These are phyloP conservation scores for Populus hybrid DNA, from an alignment of 441 rosid species.

Conservation along the genomic window DNA sequence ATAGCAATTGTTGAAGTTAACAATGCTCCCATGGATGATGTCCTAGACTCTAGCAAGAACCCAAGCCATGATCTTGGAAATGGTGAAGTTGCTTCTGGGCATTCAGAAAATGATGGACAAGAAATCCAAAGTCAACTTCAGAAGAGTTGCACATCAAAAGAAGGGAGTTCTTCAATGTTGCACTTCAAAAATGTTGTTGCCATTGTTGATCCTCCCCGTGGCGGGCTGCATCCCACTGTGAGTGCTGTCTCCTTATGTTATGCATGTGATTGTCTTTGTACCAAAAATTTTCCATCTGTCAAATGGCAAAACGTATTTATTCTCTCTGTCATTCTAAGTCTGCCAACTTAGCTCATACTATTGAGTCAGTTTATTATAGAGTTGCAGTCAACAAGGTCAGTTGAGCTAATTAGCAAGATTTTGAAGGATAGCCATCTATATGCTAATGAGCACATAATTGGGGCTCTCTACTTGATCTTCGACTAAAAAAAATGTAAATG, in stretches of 20 bases:
- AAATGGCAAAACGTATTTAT: too few species aligned
- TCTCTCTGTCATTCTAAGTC: too few species aligned
- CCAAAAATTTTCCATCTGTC: not conserved
- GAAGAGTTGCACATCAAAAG: constrained; percentile 34
- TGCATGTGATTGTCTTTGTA: not conserved
- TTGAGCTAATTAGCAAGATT: not conserved
- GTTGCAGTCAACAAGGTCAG: not conserved
- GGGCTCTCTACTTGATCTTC: not conserved
- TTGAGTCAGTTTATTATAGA: too few species aligned
- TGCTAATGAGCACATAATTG: not conserved
- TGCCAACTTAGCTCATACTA: not conserved
- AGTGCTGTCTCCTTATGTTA: constrained; percentile 26
- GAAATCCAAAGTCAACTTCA: constrained; percentile 32
- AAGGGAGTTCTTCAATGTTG: constrained; percentile 28
- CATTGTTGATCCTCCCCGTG: constrained; percentile 96
- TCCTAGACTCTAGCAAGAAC: constrained; percentile 25
- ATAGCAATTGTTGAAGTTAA: constrained; percentile 29
- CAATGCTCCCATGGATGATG: constrained; percentile 16
- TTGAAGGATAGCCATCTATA: too few species aligned
- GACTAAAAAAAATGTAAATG: not conserved
- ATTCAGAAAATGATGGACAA: constrained; percentile 31
- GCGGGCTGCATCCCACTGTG: constrained; percentile 88
- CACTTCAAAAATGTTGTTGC: constrained; percentile 82
- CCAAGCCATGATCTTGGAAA: constrained; percentile 35
- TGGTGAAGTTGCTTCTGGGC: constrained; percentile 21